Evolutionary conservation across 225 moss, liverwort and hornwort genomes (phyloP).

Genomic region (Pseudisothecium myosuroides): DNA sequence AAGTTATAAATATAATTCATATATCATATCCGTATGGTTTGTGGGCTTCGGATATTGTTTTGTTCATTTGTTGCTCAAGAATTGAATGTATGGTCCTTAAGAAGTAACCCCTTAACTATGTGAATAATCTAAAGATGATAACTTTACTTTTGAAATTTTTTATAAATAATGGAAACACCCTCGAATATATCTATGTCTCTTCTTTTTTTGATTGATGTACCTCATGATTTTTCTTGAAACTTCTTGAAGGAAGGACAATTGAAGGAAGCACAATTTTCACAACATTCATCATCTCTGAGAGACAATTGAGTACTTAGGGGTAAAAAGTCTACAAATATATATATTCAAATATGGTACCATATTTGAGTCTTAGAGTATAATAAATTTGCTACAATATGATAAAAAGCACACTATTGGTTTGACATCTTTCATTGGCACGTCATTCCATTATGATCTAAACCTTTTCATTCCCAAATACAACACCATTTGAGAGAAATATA

Average conservation of each 20-base stretch:
- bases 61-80: not conserved
- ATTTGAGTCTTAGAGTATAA: not conserved
- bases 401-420: not conserved
- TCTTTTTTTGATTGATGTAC: not conserved
- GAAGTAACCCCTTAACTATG: not conserved
- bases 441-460: not conserved
- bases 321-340: not conserved
- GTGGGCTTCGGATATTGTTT: not conserved
- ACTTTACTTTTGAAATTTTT: not conserved
- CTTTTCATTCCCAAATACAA: not conserved
- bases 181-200: not conserved
- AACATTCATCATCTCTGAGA: accelerated
- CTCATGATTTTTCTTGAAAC: not conserved
- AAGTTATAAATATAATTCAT: not conserved
- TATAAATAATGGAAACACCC: not conserved
- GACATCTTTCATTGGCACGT: not conserved
- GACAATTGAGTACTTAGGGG: not conserved
- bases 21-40: not conserved
- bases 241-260: not conserved
- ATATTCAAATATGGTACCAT: not conserved
- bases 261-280: not conserved
- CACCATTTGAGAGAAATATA: not conserved
- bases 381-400: not conserved
- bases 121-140: not conserved
- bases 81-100: too few species aligned